A percentile compares a stretch with the other conserved stretches of the same genome.
phyloP scores from a whole-genome alignment of 306 rosid species.

The Prunus fruticosa region DNA sequence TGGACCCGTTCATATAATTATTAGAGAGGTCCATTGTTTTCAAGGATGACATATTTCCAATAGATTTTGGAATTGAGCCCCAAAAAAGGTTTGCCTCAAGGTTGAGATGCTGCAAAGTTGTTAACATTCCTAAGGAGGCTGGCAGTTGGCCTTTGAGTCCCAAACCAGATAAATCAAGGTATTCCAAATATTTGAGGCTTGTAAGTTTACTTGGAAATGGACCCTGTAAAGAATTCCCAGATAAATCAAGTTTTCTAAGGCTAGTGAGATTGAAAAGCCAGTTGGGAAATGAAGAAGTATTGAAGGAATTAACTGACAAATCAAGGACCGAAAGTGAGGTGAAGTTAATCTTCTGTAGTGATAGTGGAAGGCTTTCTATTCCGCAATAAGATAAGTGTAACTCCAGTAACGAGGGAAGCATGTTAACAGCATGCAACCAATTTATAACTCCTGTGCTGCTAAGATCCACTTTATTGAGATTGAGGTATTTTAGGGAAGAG shows the following conservation, averaged over 20 bases:
- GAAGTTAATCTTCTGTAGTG: neutral
- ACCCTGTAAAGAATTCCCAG: neutral
- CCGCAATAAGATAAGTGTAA: neutral
- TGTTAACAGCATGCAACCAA: no score
- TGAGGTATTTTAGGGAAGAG: no score
- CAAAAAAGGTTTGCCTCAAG: neutral
- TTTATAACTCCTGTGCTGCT: no score
- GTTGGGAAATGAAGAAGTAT: neutral
- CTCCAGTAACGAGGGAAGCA: conserved; percentile 17
- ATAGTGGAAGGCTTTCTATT: neutral
- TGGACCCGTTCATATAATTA: conserved; percentile 17
- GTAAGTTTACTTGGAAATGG: neutral
- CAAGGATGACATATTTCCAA: neutral
- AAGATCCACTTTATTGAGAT: no score
- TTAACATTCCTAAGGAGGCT: no score
- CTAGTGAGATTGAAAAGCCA: conserved; percentile 23
- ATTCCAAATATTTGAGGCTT: neutral
- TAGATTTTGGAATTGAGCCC: conserved; percentile 22
- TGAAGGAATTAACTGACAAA: rapidly evolving
- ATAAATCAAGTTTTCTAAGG: neutral
- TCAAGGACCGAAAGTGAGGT: conserved; percentile 3
- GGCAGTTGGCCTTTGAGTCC: neutral
- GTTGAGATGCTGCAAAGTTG: no score
- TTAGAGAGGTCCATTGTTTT: neutral
- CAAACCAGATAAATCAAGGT: neutral